phyloP scores from a whole-genome alignment of 2,329 filamentous ascomycete species.

The Pseudopyrenochaeta lycopersici region DNA sequence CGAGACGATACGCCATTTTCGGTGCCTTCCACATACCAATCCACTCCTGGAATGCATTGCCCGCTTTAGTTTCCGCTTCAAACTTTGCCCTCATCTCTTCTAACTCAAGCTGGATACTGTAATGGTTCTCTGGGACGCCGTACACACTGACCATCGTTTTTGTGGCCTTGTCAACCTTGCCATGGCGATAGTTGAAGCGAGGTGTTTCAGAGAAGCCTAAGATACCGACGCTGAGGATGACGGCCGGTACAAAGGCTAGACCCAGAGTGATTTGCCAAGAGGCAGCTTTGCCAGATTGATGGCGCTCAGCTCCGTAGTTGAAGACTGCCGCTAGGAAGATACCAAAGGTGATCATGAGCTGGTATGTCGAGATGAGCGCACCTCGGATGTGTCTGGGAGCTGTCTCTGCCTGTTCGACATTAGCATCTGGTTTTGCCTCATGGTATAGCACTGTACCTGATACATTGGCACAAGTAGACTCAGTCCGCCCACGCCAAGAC shows the following conservation, averaged over 20 bases:
- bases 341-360: constrained; percentile 73
- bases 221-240: constrained; percentile 63
- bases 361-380: constrained; percentile 68
- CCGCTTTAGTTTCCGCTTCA: constrained; percentile 54
- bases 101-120: constrained; percentile 60
- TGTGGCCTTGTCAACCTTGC: constrained; percentile 60
- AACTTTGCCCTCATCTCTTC: constrained; percentile 64
- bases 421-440: neutral
- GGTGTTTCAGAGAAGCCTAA: constrained; percentile 64
- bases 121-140: constrained; percentile 63
- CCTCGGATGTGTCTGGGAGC: constrained; percentile 70
- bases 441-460: constrained; percentile 48
- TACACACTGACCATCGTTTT: constrained; percentile 62
- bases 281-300: constrained; percentile 51
- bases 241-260: constrained; percentile 62
- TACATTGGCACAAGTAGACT: constrained; percentile 68
- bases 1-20: constrained; percentile 71
- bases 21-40: constrained; percentile 70
- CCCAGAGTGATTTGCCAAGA: constrained; percentile 72
- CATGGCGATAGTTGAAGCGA: constrained; percentile 64
- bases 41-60: constrained; percentile 57
- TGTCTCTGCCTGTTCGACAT: constrained; percentile 59
- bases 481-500: constrained; percentile 70
- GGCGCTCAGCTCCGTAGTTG: constrained; percentile 68
- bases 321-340: constrained; percentile 62